These are phyloP conservation scores for Cercospora zeae-maydis DNA, from an alignment of 2,329 filamentous ascomycete species.

Conservation along the genomic window DNA sequence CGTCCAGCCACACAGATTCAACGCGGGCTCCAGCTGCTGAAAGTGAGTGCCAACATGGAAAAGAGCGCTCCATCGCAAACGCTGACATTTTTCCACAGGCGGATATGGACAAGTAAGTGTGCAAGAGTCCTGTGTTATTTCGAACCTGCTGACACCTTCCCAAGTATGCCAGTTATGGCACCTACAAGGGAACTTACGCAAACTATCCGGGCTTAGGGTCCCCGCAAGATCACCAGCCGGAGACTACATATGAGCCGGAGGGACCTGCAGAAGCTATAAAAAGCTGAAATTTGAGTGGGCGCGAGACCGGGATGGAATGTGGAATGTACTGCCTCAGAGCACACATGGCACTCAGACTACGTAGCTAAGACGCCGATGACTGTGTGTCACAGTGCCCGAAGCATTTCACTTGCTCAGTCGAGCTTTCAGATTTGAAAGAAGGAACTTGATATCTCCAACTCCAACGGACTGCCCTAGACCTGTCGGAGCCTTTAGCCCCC, in stretches of 20 bases:
- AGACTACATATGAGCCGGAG: background rate
- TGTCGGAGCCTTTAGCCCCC: background rate
- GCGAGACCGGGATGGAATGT: too few relatives aligned
- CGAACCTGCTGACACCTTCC: background rate
- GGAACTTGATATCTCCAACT: background rate
- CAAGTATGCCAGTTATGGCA: conserved; percentile 1
- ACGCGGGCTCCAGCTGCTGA: background rate
- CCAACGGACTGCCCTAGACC: background rate
- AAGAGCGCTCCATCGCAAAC: background rate
- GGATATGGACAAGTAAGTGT: background rate
- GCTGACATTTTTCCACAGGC: background rate
- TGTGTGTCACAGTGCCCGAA: too few relatives aligned
- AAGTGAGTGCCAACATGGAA: background rate
- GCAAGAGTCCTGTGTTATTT: background rate
- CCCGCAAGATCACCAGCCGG: background rate
- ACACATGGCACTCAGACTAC: too few relatives aligned
- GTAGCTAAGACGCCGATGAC: too few relatives aligned
- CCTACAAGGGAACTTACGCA: background rate
- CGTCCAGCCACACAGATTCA: background rate
- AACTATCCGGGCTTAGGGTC: background rate
- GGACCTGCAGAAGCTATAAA: too few relatives aligned
- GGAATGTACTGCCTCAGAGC: too few relatives aligned
- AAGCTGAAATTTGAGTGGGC: too few relatives aligned
- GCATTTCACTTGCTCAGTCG: background rate
- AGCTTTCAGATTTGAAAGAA: background rate